Evolutionary conservation across 208 protist species (phyloP), one percentile per base, ranked within the genome.

Genomic region (Wallacemonas sp.): DNA sequence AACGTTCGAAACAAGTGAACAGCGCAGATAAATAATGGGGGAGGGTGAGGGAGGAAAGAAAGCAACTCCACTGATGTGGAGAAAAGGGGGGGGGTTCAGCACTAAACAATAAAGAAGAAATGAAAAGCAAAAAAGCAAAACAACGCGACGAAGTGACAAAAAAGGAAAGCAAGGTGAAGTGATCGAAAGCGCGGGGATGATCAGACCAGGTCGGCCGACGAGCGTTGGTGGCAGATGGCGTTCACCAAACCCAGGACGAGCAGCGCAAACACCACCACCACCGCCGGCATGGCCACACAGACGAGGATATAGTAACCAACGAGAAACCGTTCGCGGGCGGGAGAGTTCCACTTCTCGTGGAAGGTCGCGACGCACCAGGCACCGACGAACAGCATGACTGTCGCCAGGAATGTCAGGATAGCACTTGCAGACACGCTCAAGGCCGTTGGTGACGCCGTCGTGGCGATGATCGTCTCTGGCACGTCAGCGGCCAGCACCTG

Each of bases 361-460:
- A 58, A 58, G 2, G 52, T 58, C 12, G 14, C 26, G n/a, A 58
- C 17, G 52, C 52, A 58, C 52, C 52, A 58, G 29, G 17, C 29
- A 19, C 16, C 52, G 17, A 24, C 29, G n/a, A 6, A 4, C 11
- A 58, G 52, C 30, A 39, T 58, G 12, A 58, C 44, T 49, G 44
- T 58, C n/a, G 30, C 11, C 12, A 27, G 14, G 17, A 58, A 38
- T 17, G 17, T 4, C 52, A 58, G 4, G 30, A 58, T 16, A 27
- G 30, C 26, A 8, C 24, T 4, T 24, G 6, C 16, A 12, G 23
- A 14, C 30, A 58, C 36, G 36, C 36, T 41, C 9, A 6, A 41
- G 9, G 36, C 14, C 14, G 36, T 14, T 14, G 36, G 9, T 6
- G 47, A 32, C 26, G 26, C 23, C n/a, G 47, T 33, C 17, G 9